phyloP scores from a whole-genome alignment of 768 basidiomycete genomes.

The Lentinula raphanica region DNA sequence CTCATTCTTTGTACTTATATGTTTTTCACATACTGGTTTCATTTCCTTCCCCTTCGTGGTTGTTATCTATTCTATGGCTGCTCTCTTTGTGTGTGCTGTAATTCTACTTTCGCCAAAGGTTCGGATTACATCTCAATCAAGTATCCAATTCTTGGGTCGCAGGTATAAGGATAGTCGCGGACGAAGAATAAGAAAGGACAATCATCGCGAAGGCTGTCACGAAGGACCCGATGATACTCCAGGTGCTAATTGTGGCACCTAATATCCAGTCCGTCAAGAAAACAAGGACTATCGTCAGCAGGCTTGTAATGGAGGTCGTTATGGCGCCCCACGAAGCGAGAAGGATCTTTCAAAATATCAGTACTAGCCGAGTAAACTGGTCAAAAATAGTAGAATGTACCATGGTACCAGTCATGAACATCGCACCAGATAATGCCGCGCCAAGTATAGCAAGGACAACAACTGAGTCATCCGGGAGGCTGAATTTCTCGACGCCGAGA shows the following conservation, averaged over 20 bases:
- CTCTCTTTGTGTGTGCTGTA: conserved; percentile 11
- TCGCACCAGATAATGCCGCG: background rate
- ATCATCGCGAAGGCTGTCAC: conserved; percentile 58
- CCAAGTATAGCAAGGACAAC: background rate
- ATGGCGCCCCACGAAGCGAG: conserved; percentile 48
- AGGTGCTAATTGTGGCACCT: conserved; percentile 40
- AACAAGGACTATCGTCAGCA: conserved; percentile 66
- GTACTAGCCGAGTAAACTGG: background rate
- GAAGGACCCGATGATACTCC: conserved; percentile 52
- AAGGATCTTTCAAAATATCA: background rate
- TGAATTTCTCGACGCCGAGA: background rate
- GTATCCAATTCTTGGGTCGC: background rate
- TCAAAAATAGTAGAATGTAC: background rate
- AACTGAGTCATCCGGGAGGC: background rate
- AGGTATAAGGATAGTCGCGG: background rate
- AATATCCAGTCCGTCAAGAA: conserved; percentile 52
- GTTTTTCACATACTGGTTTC: background rate
- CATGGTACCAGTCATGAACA: conserved; percentile 5
- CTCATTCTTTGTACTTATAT: conserved; percentile 15
- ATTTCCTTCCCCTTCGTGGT: conserved; percentile 6
- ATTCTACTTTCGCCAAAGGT: background rate
- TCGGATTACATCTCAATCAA: conserved; percentile 4
- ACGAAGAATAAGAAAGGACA: conserved; percentile 11
- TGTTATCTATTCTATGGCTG: conserved; percentile 11
- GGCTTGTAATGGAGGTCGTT: conserved; percentile 56